phyloP scores from a whole-genome alignment of 2,329 filamentous ascomycete genomes.

The Trichoderma cornu-damae region DNA sequence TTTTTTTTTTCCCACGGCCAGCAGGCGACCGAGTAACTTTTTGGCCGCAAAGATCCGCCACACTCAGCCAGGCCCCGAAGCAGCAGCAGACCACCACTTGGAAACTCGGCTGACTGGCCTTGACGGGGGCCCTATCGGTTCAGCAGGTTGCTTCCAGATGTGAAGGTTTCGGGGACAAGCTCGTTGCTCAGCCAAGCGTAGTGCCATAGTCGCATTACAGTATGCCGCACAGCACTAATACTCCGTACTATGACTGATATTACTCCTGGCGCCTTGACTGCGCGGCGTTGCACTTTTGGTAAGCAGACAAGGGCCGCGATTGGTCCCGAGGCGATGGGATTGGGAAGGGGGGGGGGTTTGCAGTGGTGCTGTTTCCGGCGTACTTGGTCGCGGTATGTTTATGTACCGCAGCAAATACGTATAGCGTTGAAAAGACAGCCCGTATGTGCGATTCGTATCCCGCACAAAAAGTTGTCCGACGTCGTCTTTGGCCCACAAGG shows the following conservation, averaged over 20 bases:
- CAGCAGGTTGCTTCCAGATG: too few relatives aligned
- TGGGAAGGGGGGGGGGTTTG: neutral
- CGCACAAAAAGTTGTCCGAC: too few relatives aligned
- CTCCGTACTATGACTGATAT: too few relatives aligned
- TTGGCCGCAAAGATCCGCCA: neutral
- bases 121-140: neutral
- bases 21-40: neutral
- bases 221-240: neutral
- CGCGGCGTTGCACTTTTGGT: constrained; percentile 4
- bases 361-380: too few relatives aligned
- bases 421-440: too few relatives aligned
- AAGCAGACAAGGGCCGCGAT: constrained; percentile 6
- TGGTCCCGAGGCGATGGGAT: constrained; percentile 4
- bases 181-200: neutral
- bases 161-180: too few relatives aligned
- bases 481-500: too few relatives aligned
- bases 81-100: too few relatives aligned
- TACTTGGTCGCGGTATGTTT: too few relatives aligned
- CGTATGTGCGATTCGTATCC: too few relatives aligned
- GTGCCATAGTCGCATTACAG: neutral
- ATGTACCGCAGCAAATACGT: too few relatives aligned
- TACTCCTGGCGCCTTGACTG: neutral
- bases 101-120: too few relatives aligned
- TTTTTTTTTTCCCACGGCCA: neutral
- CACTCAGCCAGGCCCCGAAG: neutral